A percentile compares a stretch with the other conserved stretches of the same genome.
Evolutionary conservation across 2,329 filamentous ascomycete genomes (phyloP).

Genomic region (Sphaceloma murrayae): DNA sequence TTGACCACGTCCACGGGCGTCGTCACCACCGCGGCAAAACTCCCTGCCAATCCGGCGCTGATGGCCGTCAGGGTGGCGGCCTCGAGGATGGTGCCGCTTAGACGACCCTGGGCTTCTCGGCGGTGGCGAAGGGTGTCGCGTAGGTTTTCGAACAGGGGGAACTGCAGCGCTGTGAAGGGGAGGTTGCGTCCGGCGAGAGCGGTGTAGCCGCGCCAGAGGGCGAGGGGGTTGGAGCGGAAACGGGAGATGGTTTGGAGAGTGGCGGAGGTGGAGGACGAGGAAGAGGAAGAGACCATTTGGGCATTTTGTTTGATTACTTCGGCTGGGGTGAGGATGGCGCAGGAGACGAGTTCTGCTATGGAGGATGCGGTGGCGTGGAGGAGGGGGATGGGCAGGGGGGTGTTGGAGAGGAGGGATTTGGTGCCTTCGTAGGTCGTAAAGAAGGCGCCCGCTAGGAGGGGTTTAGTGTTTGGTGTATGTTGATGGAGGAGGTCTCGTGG

Average conservation of each 20-base stretch:
- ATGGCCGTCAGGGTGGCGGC: slow-evolving; percentile 61
- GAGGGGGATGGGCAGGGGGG: slow-evolving; percentile 53
- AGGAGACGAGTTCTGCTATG: slow-evolving; percentile 72
- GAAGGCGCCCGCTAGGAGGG: slow-evolving; percentile 61
- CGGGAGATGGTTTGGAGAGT: slow-evolving; percentile 48
- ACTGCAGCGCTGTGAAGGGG: slow-evolving; percentile 80
- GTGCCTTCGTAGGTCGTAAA: slow-evolving; percentile 80
- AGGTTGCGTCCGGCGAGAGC: slow-evolving; percentile 74
- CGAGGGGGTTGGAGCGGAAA: slow-evolving; percentile 48
- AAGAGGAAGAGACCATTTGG: slow-evolving; percentile 56
- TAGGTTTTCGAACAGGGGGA: slow-evolving; percentile 72
- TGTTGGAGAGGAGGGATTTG: slow-evolving; percentile 50
- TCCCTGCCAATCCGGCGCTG: slow-evolving; percentile 65
- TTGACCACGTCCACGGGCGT: slow-evolving; percentile 87
- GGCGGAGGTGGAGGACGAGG: slow-evolving; percentile 35
- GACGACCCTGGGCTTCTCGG: slow-evolving; percentile 32
- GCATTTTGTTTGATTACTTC: slow-evolving; percentile 93
- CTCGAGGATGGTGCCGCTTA: slow-evolving; percentile 47
- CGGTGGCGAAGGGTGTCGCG: slow-evolving; percentile 45
- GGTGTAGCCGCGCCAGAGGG: slow-evolving; percentile 61
- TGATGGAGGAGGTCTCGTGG: neutral
- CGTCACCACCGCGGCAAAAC: slow-evolving; percentile 67
- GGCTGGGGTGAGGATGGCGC: slow-evolving; percentile 75
- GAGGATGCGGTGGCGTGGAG: slow-evolving; percentile 67
- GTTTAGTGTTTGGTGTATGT: slow-evolving; percentile 20